Evolutionary conservation across 2,329 filamentous ascomycete species (phyloP).

Genomic region (Hypoxylon sp.): DNA sequence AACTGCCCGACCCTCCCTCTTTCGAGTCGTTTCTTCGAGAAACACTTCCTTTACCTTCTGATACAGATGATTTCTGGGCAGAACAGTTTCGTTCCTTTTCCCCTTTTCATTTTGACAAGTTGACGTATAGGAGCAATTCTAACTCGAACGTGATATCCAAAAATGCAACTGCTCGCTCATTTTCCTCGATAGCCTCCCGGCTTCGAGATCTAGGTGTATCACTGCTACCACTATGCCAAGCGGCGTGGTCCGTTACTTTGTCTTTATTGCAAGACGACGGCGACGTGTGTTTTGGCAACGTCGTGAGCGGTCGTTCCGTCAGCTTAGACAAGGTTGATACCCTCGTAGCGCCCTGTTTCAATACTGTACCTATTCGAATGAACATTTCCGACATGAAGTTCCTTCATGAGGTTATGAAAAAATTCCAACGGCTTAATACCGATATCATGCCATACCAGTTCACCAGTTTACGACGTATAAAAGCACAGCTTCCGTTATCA

Average conservation of each 20-base stretch:
- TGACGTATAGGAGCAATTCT: conserved; percentile 16
- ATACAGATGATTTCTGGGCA: conserved; percentile 77
- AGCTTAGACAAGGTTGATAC: conserved; percentile 75
- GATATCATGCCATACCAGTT: conserved; percentile 78
- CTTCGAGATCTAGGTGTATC: conserved; percentile 70
- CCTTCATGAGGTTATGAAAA: conserved; percentile 71
- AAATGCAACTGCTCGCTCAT: conserved; percentile 47
- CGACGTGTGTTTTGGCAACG: conserved; percentile 90
- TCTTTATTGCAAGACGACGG: conserved; percentile 66
- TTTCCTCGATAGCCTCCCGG: conserved; percentile 63
- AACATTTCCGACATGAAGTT: conserved; percentile 63
- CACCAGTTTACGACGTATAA: conserved; percentile 80
- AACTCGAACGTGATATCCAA: conserved; percentile 30
- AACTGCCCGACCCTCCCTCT: conserved; percentile 64
- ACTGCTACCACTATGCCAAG: conserved; percentile 77
- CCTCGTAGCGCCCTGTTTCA: conserved; percentile 92
- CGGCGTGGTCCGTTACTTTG: conserved; percentile 79
- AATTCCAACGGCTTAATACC: conserved; percentile 73
- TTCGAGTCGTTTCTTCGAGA: conserved; percentile 76
- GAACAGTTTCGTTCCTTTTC: conserved; percentile 67
- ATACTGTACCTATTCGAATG: conserved; percentile 82
- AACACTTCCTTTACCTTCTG: conserved; percentile 64
- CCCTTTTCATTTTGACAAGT: conserved; percentile 40
- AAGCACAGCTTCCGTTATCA: conserved; percentile 62
- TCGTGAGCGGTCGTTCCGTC: conserved; percentile 82